These are phyloP conservation scores for Ophiostoma populinum DNA, from an alignment of 2,329 filamentous ascomycete species.

Conservation along the genomic window DNA sequence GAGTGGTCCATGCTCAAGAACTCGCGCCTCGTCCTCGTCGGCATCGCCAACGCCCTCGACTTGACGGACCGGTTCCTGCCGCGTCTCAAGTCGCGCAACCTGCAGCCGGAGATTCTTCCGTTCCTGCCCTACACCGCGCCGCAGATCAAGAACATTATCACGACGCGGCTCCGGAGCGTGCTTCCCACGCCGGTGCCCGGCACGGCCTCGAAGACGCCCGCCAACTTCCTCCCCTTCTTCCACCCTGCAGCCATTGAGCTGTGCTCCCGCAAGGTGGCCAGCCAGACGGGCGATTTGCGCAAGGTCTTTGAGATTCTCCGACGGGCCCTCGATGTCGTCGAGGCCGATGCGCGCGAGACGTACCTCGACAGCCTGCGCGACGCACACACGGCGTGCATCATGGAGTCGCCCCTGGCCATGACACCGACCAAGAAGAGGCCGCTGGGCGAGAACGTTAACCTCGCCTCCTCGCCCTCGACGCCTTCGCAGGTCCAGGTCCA, in stretches of 20 bases:
- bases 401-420: not conserved
- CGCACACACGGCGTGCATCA: not conserved
- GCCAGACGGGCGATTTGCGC: conserved; percentile 82
- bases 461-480: conserved; percentile 28
- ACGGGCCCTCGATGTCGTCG: conserved; percentile 74
- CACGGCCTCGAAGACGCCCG: not conserved
- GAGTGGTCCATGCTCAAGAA: conserved; percentile 80
- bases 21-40: conserved; percentile 68
- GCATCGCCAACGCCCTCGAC: conserved; percentile 91
- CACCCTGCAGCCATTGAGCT: conserved; percentile 89
- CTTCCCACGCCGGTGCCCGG: not conserved
- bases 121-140: conserved; percentile 82
- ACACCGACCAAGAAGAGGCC: conserved; percentile 41
- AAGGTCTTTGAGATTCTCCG: conserved; percentile 93
- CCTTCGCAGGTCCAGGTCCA: conserved; percentile 22
- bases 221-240: conserved; percentile 58
- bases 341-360: conserved; percentile 63
- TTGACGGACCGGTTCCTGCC: conserved; percentile 90
- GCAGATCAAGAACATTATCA: conserved; percentile 80
- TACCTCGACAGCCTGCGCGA: conserved; percentile 39
- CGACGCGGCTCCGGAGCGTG: conserved; percentile 60
- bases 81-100: conserved; percentile 76
- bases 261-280: conserved; percentile 85
- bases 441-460: conserved; percentile 66
- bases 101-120: conserved; percentile 77